Base-by-base conservation (phyloP, 352 stramenopile genomes). In the Globisporangium takayamanum region DNA sequence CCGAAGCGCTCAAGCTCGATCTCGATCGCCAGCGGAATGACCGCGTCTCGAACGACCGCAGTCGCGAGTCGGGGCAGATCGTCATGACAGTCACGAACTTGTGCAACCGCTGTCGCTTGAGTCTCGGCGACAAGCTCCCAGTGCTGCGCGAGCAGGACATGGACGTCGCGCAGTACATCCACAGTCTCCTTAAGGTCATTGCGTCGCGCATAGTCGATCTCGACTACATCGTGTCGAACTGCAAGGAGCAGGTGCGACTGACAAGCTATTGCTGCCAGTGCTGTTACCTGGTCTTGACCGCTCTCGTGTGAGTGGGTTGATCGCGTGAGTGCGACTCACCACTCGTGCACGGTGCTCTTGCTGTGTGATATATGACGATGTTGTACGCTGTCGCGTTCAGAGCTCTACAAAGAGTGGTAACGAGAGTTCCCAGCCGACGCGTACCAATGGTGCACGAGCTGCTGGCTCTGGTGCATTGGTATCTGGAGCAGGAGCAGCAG, bases 51-150 rank as follows among this genome's bases (percentile, higher is more conserved):
- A 95, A 96, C 60, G 84, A 95, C 59, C 76, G 84, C 52, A 92
- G 74, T 46, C 78, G 85, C 26, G 87, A 97, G 67, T 93, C 79
- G 5, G 87, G 87, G 0, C 87, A 97, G 69, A 94, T 97, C 63
- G 74, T 96, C 55, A 78, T 96, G 64, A 91, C 87, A 12, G 84
- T 97, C 50, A 89, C 78, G n/a, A 97, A 97, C 59, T 60, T 97
- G 37, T 97, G 96, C 75, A 88, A 87, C 61, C 86, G 88, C 42
- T 94, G 84, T 62, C 69, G 73, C 4, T 66, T 88, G 5, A 92
- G 80, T 45, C 65, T 92, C n/a, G 72, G 79, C 28, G 78, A 83
- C 58, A 91, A 89, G 62, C 70, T 95, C 22, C 78, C 79, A 0
- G 73, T 86, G 42, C 62, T 90, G 37, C 78, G 78, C n/a, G 75